Evolutionary conservation across 2,329 filamentous ascomycete genomes (phyloP), one percentile per base, ranked within the genome.

Genomic region (Orbilia javanica): DNA sequence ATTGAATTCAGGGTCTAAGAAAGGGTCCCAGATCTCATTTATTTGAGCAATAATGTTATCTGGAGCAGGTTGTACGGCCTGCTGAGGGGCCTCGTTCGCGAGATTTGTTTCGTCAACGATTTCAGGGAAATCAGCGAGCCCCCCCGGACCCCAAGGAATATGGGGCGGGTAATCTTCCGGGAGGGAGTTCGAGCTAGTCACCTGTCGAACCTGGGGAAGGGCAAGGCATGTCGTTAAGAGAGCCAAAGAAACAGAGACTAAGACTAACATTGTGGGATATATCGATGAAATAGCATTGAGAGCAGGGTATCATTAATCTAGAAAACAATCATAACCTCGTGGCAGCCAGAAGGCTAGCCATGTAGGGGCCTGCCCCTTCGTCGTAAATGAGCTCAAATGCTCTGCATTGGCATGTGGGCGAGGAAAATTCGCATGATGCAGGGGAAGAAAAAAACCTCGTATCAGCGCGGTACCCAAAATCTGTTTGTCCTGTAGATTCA

Each of bases 41-140:
- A 57, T 36, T 3, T n/a, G n/a, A 4, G 6, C 8, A 34, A 57
- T 15, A 13, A n/a, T 57, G 8, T 11, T 34, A 11, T 34, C 18
- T n/a, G 52, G 20, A 55, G 29, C n/a, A 11, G 29, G 15, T 42
- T 60, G 55, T 6, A 27, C 20, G 8, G 27, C 31, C 10, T 68
- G 31, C 13, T 22, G 10, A 34, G 29, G 44, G 42, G 18, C 25
- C 5, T 25, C 15, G 22, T 34, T 46, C 20, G 22, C 31, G 11
- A 68, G n/a, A 29, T 62, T 63, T 3, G 70, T 74, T 55, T 74
- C 70, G 20, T 74, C 70, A 10, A 63, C 70, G 4, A 74, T 74
- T 63, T 63, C 70, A 27, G 42, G 27, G 15, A 48, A 13, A 15
- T 60, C 52, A 4, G 52, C 39, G 25, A 48, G 39, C 3, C n/a